phyloP scores from a whole-genome alignment of 2,329 filamentous ascomycete species.

The Westerdykella sp. region DNA sequence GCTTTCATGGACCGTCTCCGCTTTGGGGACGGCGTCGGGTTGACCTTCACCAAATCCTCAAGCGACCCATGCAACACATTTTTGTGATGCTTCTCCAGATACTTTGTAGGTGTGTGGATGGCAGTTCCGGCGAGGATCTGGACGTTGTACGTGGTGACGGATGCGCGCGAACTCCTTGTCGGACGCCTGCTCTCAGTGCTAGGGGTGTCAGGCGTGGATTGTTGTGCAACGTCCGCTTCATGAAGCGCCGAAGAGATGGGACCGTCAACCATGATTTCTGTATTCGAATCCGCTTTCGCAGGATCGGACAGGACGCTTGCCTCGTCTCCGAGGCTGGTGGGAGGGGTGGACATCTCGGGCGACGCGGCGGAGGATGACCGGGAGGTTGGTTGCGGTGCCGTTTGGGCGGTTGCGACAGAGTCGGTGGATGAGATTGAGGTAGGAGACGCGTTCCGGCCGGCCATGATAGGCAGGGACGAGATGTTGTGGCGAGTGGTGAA shows the following conservation, averaged over 20 bases:
- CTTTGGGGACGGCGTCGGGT: constrained; percentile 14
- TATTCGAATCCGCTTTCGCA: constrained; percentile 21
- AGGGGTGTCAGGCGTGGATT: constrained; percentile 10
- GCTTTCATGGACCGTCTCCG: constrained; percentile 4
- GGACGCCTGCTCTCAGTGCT: constrained; percentile 24
- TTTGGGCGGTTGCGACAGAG: constrained; percentile 38
- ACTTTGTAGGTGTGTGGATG: constrained; percentile 49
- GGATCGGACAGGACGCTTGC: constrained; percentile 48
- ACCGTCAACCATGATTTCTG: neutral
- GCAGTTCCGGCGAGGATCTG: constrained; percentile 57
- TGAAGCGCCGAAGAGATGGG: constrained; percentile 18
- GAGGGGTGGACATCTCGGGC: constrained; percentile 55
- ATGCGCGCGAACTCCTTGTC: constrained; percentile 50
- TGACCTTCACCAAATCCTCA: constrained; percentile 10
- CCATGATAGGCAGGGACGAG: constrained; percentile 21
- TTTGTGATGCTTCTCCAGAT: constrained; percentile 34
- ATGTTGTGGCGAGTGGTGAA: constrained; percentile 6
- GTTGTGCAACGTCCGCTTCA: constrained; percentile 12
- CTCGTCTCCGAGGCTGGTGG: constrained; percentile 59
- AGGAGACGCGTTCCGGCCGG: constrained; percentile 31
- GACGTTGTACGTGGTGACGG: constrained; percentile 60
- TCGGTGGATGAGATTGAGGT: constrained; percentile 38
- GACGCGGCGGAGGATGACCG: constrained; percentile 48
- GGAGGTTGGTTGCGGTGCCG: constrained; percentile 25
- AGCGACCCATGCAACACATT: constrained; percentile 30